phyloP scores from a whole-genome alignment of 345 rosid genomes.

The Capsella bursapastoris region DNA sequence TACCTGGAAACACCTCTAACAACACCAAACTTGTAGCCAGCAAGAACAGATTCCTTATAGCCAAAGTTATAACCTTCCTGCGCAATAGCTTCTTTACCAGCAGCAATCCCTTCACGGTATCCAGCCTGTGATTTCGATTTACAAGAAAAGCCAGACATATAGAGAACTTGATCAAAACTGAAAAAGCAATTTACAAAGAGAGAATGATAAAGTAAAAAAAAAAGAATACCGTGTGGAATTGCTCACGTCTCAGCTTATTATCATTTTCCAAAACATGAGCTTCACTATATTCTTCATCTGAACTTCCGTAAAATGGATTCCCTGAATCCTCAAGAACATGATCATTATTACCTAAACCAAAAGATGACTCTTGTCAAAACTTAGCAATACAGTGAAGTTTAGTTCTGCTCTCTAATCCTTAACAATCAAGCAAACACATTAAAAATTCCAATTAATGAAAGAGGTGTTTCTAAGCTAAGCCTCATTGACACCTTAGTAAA shows the following conservation, averaged over 20 bases:
- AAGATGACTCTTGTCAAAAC: neutral
- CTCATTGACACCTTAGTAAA: neutral
- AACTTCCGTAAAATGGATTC: constrained; percentile 52
- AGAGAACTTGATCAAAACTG: constrained; percentile 11
- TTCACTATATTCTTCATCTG: constrained; percentile 53
- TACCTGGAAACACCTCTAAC: constrained; percentile 84
- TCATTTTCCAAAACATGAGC: constrained; percentile 52
- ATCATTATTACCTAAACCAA: constrained; percentile 42
- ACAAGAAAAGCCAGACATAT: neutral
- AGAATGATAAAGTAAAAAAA: neutral
- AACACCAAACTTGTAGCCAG: constrained; percentile 75
- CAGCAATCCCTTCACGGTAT: constrained; percentile 79
- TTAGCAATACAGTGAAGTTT: neutral
- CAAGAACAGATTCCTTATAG: constrained; percentile 63
- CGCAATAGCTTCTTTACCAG: constrained; percentile 75
- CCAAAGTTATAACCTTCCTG: constrained; percentile 85
- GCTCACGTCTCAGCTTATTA: constrained; percentile 50
- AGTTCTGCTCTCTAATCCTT: neutral
- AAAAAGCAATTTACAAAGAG: neutral
- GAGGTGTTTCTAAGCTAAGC: neutral
- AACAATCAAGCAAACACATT: neutral
- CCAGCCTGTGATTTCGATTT: constrained; percentile 57
- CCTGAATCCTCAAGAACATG: constrained; percentile 42
- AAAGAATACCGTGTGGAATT: constrained; percentile 55
- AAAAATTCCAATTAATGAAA: too few relatives aligned